Base-by-base conservation (phyloP, 768 basidiomycete species). In the Phylloporus arenicola region DNA sequence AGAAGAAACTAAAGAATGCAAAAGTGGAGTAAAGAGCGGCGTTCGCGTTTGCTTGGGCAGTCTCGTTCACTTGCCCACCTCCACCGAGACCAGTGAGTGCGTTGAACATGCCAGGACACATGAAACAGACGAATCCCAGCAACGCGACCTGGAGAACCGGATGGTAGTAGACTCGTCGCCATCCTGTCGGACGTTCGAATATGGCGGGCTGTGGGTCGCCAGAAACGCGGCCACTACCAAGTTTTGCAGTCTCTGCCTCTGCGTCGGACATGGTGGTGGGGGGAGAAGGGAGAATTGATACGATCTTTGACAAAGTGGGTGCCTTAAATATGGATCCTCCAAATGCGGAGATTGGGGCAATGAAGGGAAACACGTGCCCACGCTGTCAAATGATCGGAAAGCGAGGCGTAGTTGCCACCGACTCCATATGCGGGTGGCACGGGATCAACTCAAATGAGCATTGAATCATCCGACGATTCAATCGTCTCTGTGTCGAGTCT, bases 31-130 rank as follows among this genome's bases (percentile, higher is more conserved):
- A 90, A 6, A 88, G 64, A 1, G 83, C 79, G 0, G 81, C 70
- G 56, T 80, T 88, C 3, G 85, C 76, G 58, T 89, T 87, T 10
- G 86, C 83, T 60, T 76, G 77, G 9, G 80, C 85, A 3, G 70
- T 73, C 4, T 77, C 47, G 57, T 86, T 82, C 38, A 88, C 61
- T 66, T 86, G 85, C 0, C 90, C 90, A 38, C 86, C 88, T 39
- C 77, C 88, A 4, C 91, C 90, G 40, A 93, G 75, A 30, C 89
- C 88, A 48, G 80, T 84, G 59, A 90, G 71, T 0, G 88, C 82
- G 60, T 90, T 92, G 70, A 87, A 90, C 50, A 89, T 76, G 51
- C 88, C 88, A 64, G 69, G 70, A 49, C 71, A 55, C 80, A 82
- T 79, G 62, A 82, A 82, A 53, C 59, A 66, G 22, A 88, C 80